phyloP scores from a whole-genome alignment of 345 rosid genomes.

The Salix suchowensis region DNA sequence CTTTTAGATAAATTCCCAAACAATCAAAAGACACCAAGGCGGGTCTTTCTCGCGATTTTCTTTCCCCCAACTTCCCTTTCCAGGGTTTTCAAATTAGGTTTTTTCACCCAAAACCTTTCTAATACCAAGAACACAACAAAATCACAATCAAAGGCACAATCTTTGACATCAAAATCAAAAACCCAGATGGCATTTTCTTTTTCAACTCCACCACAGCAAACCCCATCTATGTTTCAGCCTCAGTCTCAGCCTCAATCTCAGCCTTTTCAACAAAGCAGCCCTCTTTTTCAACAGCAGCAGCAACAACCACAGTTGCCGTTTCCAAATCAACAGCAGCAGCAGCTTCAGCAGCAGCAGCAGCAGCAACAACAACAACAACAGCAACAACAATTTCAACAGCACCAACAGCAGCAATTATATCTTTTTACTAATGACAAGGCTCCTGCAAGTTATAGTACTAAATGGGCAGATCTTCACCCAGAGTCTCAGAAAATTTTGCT shows the following conservation, averaged over 20 bases:
- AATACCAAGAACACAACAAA: background rate
- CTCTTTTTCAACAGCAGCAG: constrained; percentile 44
- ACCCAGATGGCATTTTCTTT: constrained; percentile 59
- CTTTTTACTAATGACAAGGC: constrained; percentile 75
- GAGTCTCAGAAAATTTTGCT: constrained; percentile 84
- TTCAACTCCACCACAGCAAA: constrained; percentile 68
- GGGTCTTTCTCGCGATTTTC: background rate
- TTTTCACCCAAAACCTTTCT: background rate
- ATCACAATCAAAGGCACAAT: background rate
- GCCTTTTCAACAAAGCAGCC: constrained; percentile 35
- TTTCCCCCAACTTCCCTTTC: background rate
- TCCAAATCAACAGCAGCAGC: constrained; percentile 21
- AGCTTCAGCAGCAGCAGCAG: constrained; percentile 38
- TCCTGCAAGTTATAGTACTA: constrained; percentile 87
- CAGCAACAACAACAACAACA: constrained; percentile 22
- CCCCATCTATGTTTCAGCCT: constrained; percentile 27
- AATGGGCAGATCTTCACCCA: constrained; percentile 94
- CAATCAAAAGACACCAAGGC: background rate
- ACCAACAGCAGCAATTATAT: constrained; percentile 57
- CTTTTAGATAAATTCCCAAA: background rate
- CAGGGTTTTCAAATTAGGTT: constrained; percentile 7
- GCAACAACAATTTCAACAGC: constrained; percentile 37
- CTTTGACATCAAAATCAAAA: background rate
- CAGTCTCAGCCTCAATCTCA: constrained; percentile 13
- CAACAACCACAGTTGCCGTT: constrained; percentile 22